A percentile compares a stretch with the other conserved stretches of the same genome.
These are phyloP conservation scores for Chaetomium sp. DNA, from an alignment of 2,329 filamentous ascomycete species.

Conservation along the genomic window DNA sequence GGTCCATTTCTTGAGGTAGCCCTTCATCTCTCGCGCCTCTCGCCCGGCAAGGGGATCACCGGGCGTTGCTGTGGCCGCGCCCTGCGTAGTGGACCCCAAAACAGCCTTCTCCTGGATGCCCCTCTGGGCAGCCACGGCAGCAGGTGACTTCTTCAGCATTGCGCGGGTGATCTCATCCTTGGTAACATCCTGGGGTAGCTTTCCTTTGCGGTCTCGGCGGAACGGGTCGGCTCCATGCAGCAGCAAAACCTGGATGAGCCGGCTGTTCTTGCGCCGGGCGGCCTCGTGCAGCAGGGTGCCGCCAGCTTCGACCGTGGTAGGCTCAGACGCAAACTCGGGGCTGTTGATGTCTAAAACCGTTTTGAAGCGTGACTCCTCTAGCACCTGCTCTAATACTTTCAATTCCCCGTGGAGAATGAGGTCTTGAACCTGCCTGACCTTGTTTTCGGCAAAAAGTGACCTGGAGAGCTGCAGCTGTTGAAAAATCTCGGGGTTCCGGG, in stretches of 20 bases:
- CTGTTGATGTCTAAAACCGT: slow-evolving; percentile 88
- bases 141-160: slow-evolving; percentile 89
- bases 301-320: slow-evolving; percentile 69
- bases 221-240: slow-evolving; percentile 96
- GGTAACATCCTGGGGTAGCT: slow-evolving; percentile 90
- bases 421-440: slow-evolving; percentile 76
- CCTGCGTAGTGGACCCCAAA: slow-evolving; percentile 64
- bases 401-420: slow-evolving; percentile 70
- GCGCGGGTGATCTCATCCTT: slow-evolving; percentile 85
- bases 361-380: slow-evolving; percentile 81
- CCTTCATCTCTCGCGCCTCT: slow-evolving; percentile 94
- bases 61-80: slow-evolving; percentile 44
- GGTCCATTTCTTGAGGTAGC: slow-evolving; percentile 98
- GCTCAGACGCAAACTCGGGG: slow-evolving; percentile 78
- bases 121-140: slow-evolving; percentile 86
- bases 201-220: slow-evolving; percentile 87
- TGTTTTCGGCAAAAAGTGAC: slow-evolving; percentile 82
- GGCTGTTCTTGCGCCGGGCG: slow-evolving; percentile 76
- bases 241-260: slow-evolving; percentile 81
- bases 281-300: slow-evolving; percentile 92
- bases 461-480: slow-evolving; percentile 87
- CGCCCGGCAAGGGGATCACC: slow-evolving; percentile 64
- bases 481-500: slow-evolving; percentile 89
- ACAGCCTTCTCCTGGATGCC: slow-evolving; percentile 98
- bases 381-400: slow-evolving; percentile 66